A percentile compares a stretch with the other conserved stretches of the same genome.
Conservation (phyloP, 73 alveolate species). For the Symbiodinium natans region DNA sequence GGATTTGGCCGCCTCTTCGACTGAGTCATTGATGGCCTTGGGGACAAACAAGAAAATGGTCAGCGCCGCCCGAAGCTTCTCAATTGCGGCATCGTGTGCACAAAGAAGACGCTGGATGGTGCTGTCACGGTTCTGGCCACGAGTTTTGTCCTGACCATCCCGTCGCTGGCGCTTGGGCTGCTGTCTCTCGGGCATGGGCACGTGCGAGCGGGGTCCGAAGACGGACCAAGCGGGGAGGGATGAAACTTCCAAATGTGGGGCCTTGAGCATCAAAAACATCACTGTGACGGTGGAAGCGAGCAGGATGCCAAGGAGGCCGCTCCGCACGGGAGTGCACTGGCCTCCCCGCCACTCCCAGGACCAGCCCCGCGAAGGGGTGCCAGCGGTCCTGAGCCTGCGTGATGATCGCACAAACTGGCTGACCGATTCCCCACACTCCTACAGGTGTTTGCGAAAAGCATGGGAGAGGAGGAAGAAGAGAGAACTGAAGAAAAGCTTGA, state of each 20-base stretch:
- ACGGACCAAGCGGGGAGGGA: not conserved
- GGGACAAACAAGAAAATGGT: not conserved
- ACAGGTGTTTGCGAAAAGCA: too few relatives aligned
- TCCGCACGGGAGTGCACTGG: too few relatives aligned
- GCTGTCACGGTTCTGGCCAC: not conserved
- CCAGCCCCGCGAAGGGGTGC: conserved; percentile 41
- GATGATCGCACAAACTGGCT: not conserved
- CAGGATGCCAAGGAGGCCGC: not conserved
- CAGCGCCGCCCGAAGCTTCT: not conserved
- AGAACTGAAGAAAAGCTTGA: not conserved
- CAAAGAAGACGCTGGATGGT: not conserved
- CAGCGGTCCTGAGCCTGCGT: not conserved
- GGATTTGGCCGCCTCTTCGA: not conserved
- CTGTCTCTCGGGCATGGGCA: not conserved
- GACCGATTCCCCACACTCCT: not conserved
- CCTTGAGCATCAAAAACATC: too few relatives aligned
- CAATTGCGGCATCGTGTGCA: not conserved
- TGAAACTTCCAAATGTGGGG: too few relatives aligned
- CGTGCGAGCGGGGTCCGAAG: not conserved
- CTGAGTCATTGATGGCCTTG: not conserved
- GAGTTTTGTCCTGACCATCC: not conserved
- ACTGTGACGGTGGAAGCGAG: too few relatives aligned
- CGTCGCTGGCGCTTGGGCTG: conserved; percentile 4
- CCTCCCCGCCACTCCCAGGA: not conserved
- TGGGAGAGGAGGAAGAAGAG: not conserved